Base-by-base conservation (phyloP, 2,329 filamentous ascomycete species). In the Coniochaeta hoffmannii region DNA sequence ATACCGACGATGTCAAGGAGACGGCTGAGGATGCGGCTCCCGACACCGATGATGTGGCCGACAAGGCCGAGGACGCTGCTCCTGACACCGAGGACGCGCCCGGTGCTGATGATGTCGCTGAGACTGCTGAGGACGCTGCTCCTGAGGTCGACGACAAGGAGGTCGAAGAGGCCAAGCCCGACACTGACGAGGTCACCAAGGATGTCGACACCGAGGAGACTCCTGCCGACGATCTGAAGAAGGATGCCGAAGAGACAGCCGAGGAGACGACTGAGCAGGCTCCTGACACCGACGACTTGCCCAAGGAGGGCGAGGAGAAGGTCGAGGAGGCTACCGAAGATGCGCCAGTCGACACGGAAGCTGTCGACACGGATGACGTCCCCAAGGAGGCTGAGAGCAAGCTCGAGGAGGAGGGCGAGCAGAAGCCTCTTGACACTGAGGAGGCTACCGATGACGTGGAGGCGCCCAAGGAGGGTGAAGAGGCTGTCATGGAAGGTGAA, bases 31-130 rank as follows among this genome's bases (percentile, higher is more conserved):
- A 53, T 9, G 34, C 53, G 11, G 49, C 53, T n/a, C 53, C 38
- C 24, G 72, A 76, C 57, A 62, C 66, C 22, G 76, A 76, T 15
- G 73, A 76, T 15, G 71, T 77, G n/a, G 50, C 51, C 17, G 44
- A 54, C 19, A 38, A 36, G 5, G 30, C 19, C 38, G 53, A 19
- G 14, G 36, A 38, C 15, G 49, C 49, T 2, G 28, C 26, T 3
- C 28, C 49, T 2, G 28, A 30, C 6, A 34, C 49, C 8, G 49
- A 56, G 11, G 52, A 51, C n/a, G 24, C 26, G 15, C 28, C 49
- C 3, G 28, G 11, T 10, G 22, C 49, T 15, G 49, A 56, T 14
- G 52, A 51, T 15, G 24, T 46, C 3, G 28, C 57, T n/a, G 41
- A 57, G 14, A 35, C 57, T 36, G 53, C 51, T 14, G 56, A 59